Evolutionary conservation across 306 rosid genomes (phyloP).

Genomic region (Senna siamea): DNA sequence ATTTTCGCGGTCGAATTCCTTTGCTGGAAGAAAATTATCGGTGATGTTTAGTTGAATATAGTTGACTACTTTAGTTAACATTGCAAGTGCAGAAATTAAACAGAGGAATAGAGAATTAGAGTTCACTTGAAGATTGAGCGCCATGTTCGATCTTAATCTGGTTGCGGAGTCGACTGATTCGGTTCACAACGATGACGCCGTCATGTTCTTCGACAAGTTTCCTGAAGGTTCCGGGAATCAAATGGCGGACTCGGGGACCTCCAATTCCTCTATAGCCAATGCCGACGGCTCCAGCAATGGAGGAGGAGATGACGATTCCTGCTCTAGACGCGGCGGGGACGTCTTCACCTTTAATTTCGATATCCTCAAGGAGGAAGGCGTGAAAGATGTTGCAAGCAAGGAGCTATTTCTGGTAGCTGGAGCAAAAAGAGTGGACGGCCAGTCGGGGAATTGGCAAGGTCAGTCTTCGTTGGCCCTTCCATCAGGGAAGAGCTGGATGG

Average conservation of each 20-base stretch:
- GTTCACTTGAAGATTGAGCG: conserved; percentile 41
- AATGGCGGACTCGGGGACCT: conserved; percentile 85
- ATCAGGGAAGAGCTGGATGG: conserved; percentile 63
- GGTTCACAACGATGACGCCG: conserved; percentile 51
- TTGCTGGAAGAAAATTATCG: conserved; percentile 24
- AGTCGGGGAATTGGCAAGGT: conserved; percentile 54
- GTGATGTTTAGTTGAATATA: conserved; percentile 33
- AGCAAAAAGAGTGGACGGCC: conserved; percentile 29
- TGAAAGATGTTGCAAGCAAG: conserved; percentile 54
- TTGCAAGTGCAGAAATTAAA: neutral
- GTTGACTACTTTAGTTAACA: conserved; percentile 29
- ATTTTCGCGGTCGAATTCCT: conserved; percentile 30
- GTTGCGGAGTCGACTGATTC: conserved; percentile 56
- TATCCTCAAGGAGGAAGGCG: conserved; percentile 69
- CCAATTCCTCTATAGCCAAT: conserved; percentile 92
- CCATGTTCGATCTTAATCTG: conserved; percentile 91
- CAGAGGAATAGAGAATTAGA: conserved; percentile 4
- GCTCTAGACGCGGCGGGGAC: conserved; percentile 78
- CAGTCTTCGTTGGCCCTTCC: conserved; percentile 56
- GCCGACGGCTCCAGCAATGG: conserved; percentile 85
- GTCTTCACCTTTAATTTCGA: conserved; percentile 73
- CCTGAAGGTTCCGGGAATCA: conserved; percentile 67
- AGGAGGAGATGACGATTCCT: conserved; percentile 77
- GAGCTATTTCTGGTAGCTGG: conserved; percentile 70
- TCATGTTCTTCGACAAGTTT: conserved; percentile 46